These are phyloP conservation scores for Hypomyces rosellus DNA, from an alignment of 2,329 filamentous ascomycete genomes.

Conservation along the genomic window DNA sequence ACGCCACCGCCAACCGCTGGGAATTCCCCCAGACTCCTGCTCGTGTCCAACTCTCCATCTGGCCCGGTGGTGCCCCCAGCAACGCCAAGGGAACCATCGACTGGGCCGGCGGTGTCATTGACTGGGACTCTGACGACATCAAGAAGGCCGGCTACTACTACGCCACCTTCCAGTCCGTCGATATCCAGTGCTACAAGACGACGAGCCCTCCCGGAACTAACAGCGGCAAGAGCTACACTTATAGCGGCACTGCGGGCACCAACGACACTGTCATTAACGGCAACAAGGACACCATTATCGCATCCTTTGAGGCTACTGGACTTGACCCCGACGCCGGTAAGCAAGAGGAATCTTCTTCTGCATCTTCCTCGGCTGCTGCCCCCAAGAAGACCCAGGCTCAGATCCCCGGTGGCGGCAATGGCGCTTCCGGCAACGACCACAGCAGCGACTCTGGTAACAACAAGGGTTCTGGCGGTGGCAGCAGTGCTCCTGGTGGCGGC, in stretches of 20 bases:
- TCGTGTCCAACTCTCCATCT: constrained; percentile 88
- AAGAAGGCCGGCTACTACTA: constrained; percentile 83
- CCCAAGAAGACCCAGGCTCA: constrained; percentile 19
- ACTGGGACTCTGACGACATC: constrained; percentile 77
- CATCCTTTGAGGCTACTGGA: constrained; percentile 75
- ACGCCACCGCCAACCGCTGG: constrained; percentile 73
- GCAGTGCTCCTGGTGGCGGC: constrained; percentile 1
- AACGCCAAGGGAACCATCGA: constrained; percentile 80
- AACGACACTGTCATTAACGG: constrained; percentile 75
- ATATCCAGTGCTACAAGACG: constrained; percentile 78
- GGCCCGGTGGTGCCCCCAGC: constrained; percentile 77
- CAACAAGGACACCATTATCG: constrained; percentile 67
- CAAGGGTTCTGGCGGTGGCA: constrained; percentile 12
- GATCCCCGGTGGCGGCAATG: constrained; percentile 25
- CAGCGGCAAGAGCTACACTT: constrained; percentile 68
- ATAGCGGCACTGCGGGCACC: constrained; percentile 56
- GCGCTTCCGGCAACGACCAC: constrained; percentile 20
- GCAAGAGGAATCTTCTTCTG: constrained; percentile 4
- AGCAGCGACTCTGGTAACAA: constrained; percentile 6
- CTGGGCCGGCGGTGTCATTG: constrained; percentile 86
- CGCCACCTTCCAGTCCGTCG: constrained; percentile 68
- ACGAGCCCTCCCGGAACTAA: constrained; percentile 57
- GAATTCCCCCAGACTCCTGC: constrained; percentile 86
- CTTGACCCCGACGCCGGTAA: constrained; percentile 55
- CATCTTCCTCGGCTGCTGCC: constrained; percentile 13